These are phyloP conservation scores for Pichia nakasei DNA, from an alignment of 805 yeast species.

Conservation along the genomic window DNA sequence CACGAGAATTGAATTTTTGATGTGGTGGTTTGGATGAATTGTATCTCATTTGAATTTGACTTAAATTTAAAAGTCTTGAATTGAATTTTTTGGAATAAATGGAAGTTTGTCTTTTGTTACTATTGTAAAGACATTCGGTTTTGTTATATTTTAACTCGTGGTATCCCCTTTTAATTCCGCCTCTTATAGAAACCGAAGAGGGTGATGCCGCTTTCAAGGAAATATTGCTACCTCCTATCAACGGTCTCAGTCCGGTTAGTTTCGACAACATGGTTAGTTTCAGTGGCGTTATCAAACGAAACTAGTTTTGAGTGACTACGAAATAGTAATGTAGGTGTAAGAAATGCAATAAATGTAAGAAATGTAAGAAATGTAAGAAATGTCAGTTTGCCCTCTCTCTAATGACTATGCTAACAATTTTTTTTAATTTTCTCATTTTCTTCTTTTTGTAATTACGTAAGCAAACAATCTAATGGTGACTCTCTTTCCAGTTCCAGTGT, in stretches of 20 bases:
- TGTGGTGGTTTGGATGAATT: slow-evolving; percentile 8
- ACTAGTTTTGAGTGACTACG: no score
- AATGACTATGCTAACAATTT: no score
- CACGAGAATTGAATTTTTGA: slow-evolving; percentile 17
- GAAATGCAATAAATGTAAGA: no score
- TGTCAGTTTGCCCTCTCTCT: no score
- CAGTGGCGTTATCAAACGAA: background rate
- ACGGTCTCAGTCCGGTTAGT: background rate
- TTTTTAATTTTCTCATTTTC: no score
- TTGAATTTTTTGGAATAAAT: background rate
- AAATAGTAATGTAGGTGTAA: no score
- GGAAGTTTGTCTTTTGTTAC: background rate
- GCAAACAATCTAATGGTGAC: no score
- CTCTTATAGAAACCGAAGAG: background rate
- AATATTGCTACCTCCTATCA: background rate
- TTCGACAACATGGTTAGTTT: background rate
- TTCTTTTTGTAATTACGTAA: no score
- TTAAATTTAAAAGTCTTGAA: background rate
- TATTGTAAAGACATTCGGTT: background rate
- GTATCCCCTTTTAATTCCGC: background rate
- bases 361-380: no score
- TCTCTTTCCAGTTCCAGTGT: no score
- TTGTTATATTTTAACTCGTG: background rate
- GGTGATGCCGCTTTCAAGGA: background rate
- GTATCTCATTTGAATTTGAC: slow-evolving; percentile 1